Percentiles rank a stretch among this genome's conserved stretches.
These are phyloP conservation scores for Scenedesmus sp. DNA, from an alignment of 163 green algal genomes.

Conservation along the genomic window DNA sequence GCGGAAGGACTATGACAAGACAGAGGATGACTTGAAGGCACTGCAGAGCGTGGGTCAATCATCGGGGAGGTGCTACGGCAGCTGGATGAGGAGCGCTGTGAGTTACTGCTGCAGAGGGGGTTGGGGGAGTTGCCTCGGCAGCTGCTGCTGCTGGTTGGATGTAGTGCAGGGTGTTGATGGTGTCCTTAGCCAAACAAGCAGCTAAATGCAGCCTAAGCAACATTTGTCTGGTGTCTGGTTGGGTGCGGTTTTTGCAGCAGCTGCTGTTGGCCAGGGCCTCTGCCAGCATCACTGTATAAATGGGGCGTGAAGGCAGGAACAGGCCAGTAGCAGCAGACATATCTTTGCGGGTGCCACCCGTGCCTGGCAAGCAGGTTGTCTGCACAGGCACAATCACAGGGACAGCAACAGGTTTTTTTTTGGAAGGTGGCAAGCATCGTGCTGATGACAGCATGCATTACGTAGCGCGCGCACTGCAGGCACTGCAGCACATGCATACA, in stretches of 20 bases:
- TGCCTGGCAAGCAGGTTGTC: background rate
- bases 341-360: background rate
- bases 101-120: conserved; percentile 60
- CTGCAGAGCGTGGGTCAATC: conserved; percentile 99
- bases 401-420: background rate
- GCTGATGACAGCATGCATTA: background rate
- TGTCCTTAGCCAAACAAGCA: too few species aligned
- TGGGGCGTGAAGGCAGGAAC: background rate
- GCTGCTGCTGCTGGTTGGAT: background rate
- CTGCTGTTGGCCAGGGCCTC: background rate
- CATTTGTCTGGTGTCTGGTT: background rate
- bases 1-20: conserved; percentile 98
- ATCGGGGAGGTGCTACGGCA: conserved; percentile 99
- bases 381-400: background rate
- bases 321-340: background rate
- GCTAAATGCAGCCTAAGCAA: background rate
- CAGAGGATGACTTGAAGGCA: conserved; percentile 98
- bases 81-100: conserved; percentile 98
- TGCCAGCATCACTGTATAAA: background rate
- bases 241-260: too few species aligned
- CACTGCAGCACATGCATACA: background rate
- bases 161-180: background rate
- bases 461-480: background rate
- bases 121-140: background rate
- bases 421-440: background rate